Evolutionary conservation across 176 grass and related monocot genomes (phyloP).

Genomic region (Dendrocalamus sinicus): DNA sequence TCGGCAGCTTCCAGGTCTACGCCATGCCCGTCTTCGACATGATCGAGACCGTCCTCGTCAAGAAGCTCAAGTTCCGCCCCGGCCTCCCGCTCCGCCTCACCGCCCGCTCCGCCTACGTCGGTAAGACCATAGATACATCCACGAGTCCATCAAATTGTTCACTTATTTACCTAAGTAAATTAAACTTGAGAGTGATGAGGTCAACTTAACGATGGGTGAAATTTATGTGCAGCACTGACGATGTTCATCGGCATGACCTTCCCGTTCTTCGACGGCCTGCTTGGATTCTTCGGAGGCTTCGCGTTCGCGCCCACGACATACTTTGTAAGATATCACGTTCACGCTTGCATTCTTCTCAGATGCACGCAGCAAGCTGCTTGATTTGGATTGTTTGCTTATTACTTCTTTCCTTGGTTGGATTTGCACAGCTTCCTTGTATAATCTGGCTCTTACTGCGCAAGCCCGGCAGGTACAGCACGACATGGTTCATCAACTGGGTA

Average conservation of each 20-base stretch:
- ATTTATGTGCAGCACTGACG: conserved; percentile 26
- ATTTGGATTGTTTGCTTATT: background rate
- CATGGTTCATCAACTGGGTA: conserved; percentile 43
- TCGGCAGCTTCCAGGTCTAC: conserved; percentile 70
- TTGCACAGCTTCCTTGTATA: conserved; percentile 40
- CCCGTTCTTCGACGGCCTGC: conserved; percentile 64
- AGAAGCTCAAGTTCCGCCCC: conserved; percentile 54
- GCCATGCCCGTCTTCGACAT: conserved; percentile 72
- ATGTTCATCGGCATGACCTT: conserved; percentile 66
- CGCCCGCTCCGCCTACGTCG: conserved; percentile 54
- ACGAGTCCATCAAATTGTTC: no score
- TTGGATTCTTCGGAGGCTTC: conserved; percentile 74
- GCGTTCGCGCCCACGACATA: conserved; percentile 70
- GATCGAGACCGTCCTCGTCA: conserved; percentile 71
- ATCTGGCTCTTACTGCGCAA: conserved; percentile 60
- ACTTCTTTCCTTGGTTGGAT: background rate
- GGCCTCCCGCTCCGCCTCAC: conserved; percentile 46
- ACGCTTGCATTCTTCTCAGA: no score
- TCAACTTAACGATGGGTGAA: no score
- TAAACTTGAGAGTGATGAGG: no score
- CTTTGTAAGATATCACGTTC: conserved; percentile 43
- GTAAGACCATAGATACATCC: background rate
- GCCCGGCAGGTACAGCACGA: conserved; percentile 43
- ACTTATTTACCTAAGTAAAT: no score
- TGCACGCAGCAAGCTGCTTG: no score